Evolutionary conservation across 352 stramenopile genomes (phyloP).

Genomic region (Elongisporangium senticosum): DNA sequence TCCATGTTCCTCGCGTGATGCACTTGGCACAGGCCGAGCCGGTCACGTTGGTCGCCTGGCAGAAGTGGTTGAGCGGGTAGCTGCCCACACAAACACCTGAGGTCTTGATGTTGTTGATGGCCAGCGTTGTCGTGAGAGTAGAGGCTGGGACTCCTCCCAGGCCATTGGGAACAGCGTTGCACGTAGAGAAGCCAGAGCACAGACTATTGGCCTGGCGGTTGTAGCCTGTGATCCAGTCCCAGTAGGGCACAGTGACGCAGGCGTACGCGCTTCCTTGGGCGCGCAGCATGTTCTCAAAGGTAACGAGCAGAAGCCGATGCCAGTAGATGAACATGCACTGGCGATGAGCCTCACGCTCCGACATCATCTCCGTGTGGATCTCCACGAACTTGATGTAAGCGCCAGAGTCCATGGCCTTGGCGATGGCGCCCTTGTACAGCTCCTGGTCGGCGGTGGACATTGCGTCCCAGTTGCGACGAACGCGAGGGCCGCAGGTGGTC

Average conservation of each 20-base stretch:
- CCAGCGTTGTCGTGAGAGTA: conserved; percentile 12
- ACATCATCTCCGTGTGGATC: conserved; percentile 60
- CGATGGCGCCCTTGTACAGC: conserved; percentile 41
- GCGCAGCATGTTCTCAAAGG: conserved; percentile 83
- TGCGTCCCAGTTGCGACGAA: conserved; percentile 45
- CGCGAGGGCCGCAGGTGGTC: conserved; percentile 23
- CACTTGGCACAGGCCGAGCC: conserved; percentile 28
- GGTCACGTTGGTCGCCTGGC: conserved; percentile 20
- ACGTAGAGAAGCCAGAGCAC: conserved; percentile 40
- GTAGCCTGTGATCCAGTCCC: conserved; percentile 62
- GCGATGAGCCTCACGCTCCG: conserved; percentile 37
- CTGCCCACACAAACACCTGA: conserved; percentile 29
- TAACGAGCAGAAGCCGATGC: conserved; percentile 59
- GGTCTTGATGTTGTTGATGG: conserved; percentile 40
- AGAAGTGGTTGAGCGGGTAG: conserved; percentile 50
- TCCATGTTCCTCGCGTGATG: conserved; percentile 46
- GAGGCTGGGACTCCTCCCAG: conserved; percentile 23
- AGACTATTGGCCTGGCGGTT: conserved; percentile 23
- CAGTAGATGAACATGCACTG: conserved; percentile 84
- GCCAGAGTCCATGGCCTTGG: conserved; percentile 44
- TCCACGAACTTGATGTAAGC: conserved; percentile 54
- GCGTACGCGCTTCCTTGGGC: conserved; percentile 35
- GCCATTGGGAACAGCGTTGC: conserved; percentile 31
- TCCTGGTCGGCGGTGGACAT: conserved; percentile 30
- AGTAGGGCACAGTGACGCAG: conserved; percentile 79